Conservation (phyloP, 345 rosid species). For the Murraya paniculata region DNA sequence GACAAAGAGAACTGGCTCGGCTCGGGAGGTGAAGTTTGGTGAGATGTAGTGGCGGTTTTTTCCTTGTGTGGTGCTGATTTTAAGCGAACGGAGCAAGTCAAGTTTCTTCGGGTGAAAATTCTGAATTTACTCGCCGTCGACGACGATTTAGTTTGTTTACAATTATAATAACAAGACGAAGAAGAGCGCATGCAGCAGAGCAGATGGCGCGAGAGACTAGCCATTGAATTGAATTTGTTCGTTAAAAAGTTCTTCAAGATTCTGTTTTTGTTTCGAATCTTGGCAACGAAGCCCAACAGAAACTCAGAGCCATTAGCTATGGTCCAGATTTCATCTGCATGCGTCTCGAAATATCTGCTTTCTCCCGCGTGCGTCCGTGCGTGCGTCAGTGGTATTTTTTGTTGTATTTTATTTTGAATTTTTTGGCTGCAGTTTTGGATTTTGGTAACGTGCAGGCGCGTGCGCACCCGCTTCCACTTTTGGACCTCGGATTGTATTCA, state of each 20-base stretch:
- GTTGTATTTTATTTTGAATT: neutral
- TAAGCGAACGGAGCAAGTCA: slow-evolving; percentile 23
- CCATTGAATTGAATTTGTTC: slow-evolving; percentile 27
- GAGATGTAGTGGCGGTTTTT: slow-evolving; percentile 13
- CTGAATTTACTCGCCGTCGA: neutral
- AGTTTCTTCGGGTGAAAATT: slow-evolving; percentile 10
- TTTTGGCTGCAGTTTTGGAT: too few relatives aligned
- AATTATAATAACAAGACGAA: neutral
- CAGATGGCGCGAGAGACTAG: slow-evolving; percentile 31
- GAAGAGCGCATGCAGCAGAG: slow-evolving; percentile 20
- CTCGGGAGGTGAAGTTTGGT: slow-evolving; percentile 27
- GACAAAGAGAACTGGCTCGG: slow-evolving; percentile 17
- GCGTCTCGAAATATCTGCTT: neutral
- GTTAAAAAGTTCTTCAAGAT: neutral
- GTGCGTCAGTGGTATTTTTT: neutral
- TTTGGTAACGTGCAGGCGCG: too few relatives aligned
- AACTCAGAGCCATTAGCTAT: neutral
- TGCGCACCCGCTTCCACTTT: too few relatives aligned
- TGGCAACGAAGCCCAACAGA: neutral
- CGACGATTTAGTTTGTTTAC: slow-evolving; percentile 13
- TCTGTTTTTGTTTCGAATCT: neutral
- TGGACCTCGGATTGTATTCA: too few relatives aligned
- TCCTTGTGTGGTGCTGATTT: slow-evolving; percentile 35
- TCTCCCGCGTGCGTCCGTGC: too few relatives aligned
- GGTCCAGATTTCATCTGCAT: neutral